Conservation (phyloP, 164 flowering plant species). For the Vitis rotundifolia region DNA sequence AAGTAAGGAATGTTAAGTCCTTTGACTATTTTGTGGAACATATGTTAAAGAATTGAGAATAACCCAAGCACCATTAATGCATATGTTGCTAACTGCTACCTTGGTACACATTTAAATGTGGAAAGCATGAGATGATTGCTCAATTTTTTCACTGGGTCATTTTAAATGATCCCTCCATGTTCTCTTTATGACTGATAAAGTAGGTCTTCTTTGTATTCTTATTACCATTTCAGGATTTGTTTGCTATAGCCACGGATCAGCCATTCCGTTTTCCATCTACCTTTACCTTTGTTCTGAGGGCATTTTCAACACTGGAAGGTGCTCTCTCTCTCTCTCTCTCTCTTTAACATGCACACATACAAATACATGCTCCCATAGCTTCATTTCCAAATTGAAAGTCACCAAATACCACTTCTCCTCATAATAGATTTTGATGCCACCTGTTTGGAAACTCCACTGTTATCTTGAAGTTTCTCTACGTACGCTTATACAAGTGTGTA, state of each 20-base stretch:
- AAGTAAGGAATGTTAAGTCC: no score
- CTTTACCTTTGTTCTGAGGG: slow-evolving; percentile 83
- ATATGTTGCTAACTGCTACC: no score
- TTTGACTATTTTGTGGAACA: no score
- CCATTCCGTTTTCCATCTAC: slow-evolving; percentile 96
- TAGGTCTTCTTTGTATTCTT: neutral
- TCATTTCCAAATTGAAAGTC: no score
- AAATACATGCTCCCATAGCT: no score
- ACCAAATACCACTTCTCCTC: no score
- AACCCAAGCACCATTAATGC: no score
- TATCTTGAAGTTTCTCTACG: no score
- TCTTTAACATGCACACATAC: neutral
- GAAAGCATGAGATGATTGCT: neutral
- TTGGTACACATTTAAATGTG: neutral
- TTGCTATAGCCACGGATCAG: slow-evolving; percentile 93
- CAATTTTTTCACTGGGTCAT: neutral
- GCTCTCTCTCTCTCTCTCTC: slow-evolving; percentile 18
- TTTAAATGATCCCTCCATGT: neutral
- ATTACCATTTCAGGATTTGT: slow-evolving; percentile 67
- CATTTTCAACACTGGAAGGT: slow-evolving; percentile 99
- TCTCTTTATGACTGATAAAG: neutral
- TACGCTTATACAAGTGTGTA: no score
- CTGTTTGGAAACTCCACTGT: no score
- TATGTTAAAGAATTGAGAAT: no score
- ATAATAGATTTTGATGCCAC: no score